Base-by-base conservation (phyloP, 2,329 filamentous ascomycete genomes). In the Cytospora schulzeri region DNA sequence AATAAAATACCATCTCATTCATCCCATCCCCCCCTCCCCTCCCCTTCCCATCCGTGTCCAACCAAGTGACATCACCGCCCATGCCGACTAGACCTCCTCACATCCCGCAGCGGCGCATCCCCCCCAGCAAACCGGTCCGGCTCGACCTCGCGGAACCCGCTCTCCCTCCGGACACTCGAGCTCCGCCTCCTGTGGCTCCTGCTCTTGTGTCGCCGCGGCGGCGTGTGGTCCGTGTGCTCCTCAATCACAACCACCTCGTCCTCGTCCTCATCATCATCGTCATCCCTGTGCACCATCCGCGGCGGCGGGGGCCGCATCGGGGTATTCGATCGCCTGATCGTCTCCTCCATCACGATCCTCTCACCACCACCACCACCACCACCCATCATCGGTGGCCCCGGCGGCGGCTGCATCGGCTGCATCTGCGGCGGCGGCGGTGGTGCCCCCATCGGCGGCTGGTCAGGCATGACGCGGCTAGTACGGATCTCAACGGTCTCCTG, bases 241-340 rank as follows among this genome's bases (percentile, higher is more conserved):
- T 76, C 75, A 60, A 76, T 73, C 26, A 76, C 75, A 3, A 76
- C 73, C 12, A 76, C 71, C 70, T 76, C 74, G 35, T 75, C 73
- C 3, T 73, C 72, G 11, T 31, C 29, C 4, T 31, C 29, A 31
- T 31, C 66, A 14, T 66, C 69, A n/a, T 67, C 68, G 19, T 63
- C 45, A 12, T 48, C 45, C 24, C 22, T 19, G 5, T 54, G 33
- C 33, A 70, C 70, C 48, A 68, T 62, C 57, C 69, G 65, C 62
- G 65, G 65, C 66, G 69, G 67, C 54, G 69, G 67, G 68, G 67
- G 26, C 41, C 45, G 55, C 66, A 19, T 35, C n/a, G 65, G 56
- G 17, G 57, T 68, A 63, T 11, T 68, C 35, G 65, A 50, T 28
- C 69, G 63, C 57, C 70, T 57, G 19, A 68, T 63, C 58, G 66